phyloP scores from a whole-genome alignment of 805 yeast genomes.

The Monosporozyma unispora region DNA sequence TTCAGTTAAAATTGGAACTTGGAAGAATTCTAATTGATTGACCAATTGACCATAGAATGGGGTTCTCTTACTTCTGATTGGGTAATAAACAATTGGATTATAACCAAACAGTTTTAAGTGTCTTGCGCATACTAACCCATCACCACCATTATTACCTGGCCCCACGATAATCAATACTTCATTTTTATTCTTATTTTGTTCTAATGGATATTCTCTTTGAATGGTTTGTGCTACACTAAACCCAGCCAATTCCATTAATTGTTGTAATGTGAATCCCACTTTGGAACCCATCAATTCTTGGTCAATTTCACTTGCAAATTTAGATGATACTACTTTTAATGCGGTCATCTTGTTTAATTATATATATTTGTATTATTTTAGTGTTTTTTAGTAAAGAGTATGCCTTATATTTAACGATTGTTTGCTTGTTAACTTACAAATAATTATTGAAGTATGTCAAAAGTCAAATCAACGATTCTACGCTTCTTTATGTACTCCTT shows the following conservation, averaged over 20 bases:
- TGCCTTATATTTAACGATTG: too few species aligned
- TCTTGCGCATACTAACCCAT: conserved; percentile 91
- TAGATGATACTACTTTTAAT: conserved; percentile 30
- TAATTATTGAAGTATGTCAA: too few species aligned
- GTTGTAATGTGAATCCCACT: conserved; percentile 33
- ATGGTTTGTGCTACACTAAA: conserved; percentile 87
- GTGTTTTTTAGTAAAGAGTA: too few species aligned
- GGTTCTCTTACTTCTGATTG: conserved; percentile 49
- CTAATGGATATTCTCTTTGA: conserved; percentile 50
- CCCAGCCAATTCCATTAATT: conserved; percentile 89
- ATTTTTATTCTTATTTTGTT: conserved; percentile 28
- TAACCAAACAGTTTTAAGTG: conserved; percentile 78
- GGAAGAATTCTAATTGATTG: conserved; percentile 57
- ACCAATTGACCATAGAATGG: conserved; percentile 51
- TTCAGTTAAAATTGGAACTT: conserved; percentile 46
- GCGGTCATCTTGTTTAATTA: background rate
- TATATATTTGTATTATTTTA: background rate
- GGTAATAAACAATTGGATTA: conserved; percentile 69
- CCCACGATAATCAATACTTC: conserved; percentile 71
- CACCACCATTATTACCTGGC: conserved; percentile 96
- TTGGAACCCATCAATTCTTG: conserved; percentile 78
- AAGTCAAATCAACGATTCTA: too few species aligned
- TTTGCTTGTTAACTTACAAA: too few species aligned
- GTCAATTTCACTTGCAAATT: conserved; percentile 68
- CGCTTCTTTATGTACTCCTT: too few species aligned